Conservation (phyloP, 2,329 filamentous ascomycete species). For the Akanthomyces uredinophilus region DNA sequence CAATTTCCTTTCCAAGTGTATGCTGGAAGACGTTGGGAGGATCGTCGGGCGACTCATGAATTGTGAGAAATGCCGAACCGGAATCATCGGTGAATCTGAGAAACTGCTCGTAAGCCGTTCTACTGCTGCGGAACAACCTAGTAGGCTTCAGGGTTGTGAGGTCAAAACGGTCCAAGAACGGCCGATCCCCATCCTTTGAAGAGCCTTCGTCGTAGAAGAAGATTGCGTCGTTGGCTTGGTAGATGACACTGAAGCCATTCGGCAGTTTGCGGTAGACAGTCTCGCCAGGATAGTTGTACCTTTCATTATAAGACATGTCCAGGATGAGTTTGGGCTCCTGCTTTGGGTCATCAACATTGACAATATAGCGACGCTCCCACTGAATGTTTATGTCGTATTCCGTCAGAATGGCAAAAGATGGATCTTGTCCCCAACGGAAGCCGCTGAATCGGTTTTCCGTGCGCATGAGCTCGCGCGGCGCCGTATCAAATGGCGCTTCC, state of each 20-base stretch:
- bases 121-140: conserved; percentile 9
- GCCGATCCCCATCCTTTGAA: conserved; percentile 5
- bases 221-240: neutral
- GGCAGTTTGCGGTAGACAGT: neutral
- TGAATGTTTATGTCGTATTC: conserved; percentile 1
- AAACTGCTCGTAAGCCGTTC: conserved; percentile 3
- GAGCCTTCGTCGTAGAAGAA: neutral
- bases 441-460: neutral
- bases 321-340: conserved; percentile 2
- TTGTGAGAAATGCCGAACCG: neutral
- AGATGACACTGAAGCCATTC: neutral
- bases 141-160: neutral
- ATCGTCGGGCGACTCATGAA: conserved; percentile 4
- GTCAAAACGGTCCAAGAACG: conserved; percentile 7
- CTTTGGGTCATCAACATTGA: conserved; percentile 4
- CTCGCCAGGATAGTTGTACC: conserved; percentile 7
- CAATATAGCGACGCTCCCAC: conserved; percentile 10
- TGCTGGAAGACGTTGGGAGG: conserved; percentile 5
- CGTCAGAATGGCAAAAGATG: neutral
- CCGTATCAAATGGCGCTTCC: conserved; percentile 5
- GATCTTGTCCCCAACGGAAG: neutral
- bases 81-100: neutral
- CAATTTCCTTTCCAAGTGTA: neutral
- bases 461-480: neutral
- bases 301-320: conserved; percentile 5